Conservation (phyloP, 2,329 filamentous ascomycete species). For the Exophiala dermatitidis region DNA sequence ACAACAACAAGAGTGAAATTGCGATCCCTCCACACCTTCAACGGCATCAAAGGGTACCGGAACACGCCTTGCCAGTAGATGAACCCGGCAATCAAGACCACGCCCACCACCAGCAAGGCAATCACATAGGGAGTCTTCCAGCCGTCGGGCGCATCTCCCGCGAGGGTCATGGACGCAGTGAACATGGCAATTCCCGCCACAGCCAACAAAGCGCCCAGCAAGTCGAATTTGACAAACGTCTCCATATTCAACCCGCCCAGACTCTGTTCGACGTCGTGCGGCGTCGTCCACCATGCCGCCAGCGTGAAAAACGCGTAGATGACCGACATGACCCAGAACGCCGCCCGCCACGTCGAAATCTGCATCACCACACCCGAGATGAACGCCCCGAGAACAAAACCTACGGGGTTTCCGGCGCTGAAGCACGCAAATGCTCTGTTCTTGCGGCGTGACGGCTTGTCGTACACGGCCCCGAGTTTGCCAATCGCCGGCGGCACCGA, state of each 20-base stretch:
- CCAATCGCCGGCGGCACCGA: slow-evolving; percentile 59
- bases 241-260: slow-evolving; percentile 38
- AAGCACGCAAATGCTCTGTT: slow-evolving; percentile 60
- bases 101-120: slow-evolving; percentile 53
- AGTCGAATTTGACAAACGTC: slow-evolving; percentile 53
- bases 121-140: slow-evolving; percentile 59
- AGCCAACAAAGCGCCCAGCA: slow-evolving; percentile 54
- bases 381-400: slow-evolving; percentile 53
- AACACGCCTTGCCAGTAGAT: slow-evolving; percentile 56
- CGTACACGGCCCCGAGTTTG: slow-evolving; percentile 57
- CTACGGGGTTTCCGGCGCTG: slow-evolving; percentile 50
- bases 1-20: slow-evolving; percentile 59
- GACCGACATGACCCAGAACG: slow-evolving; percentile 56
- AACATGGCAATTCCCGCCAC: slow-evolving; percentile 60
- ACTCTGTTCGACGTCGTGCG: slow-evolving; percentile 46
- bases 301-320: slow-evolving; percentile 55
- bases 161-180: slow-evolving; percentile 53
- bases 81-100: slow-evolving; percentile 51
- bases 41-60: slow-evolving; percentile 45
- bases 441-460: slow-evolving; percentile 54
- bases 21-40: slow-evolving; percentile 48
- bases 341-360: slow-evolving; percentile 57
- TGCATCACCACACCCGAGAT: slow-evolving; percentile 56
- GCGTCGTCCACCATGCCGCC: slow-evolving; percentile 55
- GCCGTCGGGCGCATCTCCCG: slow-evolving; percentile 51